Percentiles rank a stretch among this genome's conserved stretches.
Conservation (phyloP, 1,139 yeast species). For the Geotrichum siamense region DNA sequence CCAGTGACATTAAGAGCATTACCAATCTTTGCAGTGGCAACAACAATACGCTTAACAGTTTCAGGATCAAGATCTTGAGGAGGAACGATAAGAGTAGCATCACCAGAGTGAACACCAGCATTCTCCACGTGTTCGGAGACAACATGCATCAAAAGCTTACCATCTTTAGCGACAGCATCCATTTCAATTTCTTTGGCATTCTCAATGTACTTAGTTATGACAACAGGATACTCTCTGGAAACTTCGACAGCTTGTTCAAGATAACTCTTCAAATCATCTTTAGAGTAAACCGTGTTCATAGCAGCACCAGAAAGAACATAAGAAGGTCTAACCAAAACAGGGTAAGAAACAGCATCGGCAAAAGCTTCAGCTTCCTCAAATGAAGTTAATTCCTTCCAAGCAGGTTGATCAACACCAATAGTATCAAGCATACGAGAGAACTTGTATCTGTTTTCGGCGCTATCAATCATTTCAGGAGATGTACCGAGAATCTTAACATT, state of each 20-base stretch:
- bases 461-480: constrained; percentile 88
- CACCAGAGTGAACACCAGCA: constrained; percentile 99
- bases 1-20: constrained; percentile 96
- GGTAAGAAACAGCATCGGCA: constrained; percentile 84
- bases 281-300: constrained; percentile 82
- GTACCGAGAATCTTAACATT: constrained; percentile 89
- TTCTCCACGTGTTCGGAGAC: constrained; percentile 97
- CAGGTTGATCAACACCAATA: constrained; percentile 90
- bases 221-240: constrained; percentile 94
- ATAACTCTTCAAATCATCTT: constrained; percentile 71
- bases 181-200: constrained; percentile 96
- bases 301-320: constrained; percentile 98
- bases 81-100: constrained; percentile 90
- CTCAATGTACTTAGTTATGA: constrained; percentile 88
- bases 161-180: constrained; percentile 90
- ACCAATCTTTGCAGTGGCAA: constrained; percentile 94
- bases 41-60: constrained; percentile 84
- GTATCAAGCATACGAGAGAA: constrained; percentile 91
- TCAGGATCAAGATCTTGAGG: constrained; percentile 94
- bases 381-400: constrained; percentile 92
- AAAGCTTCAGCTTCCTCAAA: constrained; percentile 77
- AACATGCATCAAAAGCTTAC: constrained; percentile 86
- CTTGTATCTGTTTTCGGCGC: constrained; percentile 97
- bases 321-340: constrained; percentile 95
- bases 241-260: constrained; percentile 84